Base-by-base conservation (phyloP, 1,139 yeast genomes). In the Wickerhamiella pararugosa region DNA sequence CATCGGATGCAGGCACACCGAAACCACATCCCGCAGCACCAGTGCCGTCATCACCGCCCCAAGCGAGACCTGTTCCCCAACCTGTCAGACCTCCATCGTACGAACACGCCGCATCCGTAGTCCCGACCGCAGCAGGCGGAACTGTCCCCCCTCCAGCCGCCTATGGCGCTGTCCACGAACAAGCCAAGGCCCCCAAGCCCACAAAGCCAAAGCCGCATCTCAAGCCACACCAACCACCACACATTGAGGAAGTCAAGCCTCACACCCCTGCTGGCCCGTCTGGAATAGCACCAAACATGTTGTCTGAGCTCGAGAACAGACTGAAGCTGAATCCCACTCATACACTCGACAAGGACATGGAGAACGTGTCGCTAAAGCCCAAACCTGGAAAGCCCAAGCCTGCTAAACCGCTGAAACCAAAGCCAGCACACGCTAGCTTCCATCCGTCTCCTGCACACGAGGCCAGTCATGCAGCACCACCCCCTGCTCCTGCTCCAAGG, bases 331-430 rank as follows among this genome's bases (percentile, higher is more conserved):
- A 5, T 30, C 45, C 32, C 40, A 40, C 5, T 36, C 49, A 21
- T 25, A 46, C 9, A 26, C 45, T 5, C 10, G 43, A 5, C 31
- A 49, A 10, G 38, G 45, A 8, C 37, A 44, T 25, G 42, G 47
- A 5, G 42, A 46, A 10, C 39, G 35, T 28, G 34, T 34, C 31
- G 4, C 27, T 32, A 15, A 37, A 37, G 11, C 40, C 40, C 26
- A 37, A 37, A 27, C 40, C 40, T n/a, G 31, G 31, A 26, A 37
- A 37, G 25, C 40, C 40, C 7, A 37, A 37, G 25, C 34, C 34
- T 25, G 36, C 41, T 2, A 38, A 38, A 25, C 41, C 41, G 6
- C 7, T 30, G 10, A 38, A 37, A 27, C 40, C 41, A 15, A 38
- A 32, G 33, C 36, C 36, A 4, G 25, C 25, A 10, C 10, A 15